Evolutionary conservation across 805 yeast genomes (phyloP), one percentile per base, ranked within the genome.

Genomic region (Trichomonascus vanleenenianus): DNA sequence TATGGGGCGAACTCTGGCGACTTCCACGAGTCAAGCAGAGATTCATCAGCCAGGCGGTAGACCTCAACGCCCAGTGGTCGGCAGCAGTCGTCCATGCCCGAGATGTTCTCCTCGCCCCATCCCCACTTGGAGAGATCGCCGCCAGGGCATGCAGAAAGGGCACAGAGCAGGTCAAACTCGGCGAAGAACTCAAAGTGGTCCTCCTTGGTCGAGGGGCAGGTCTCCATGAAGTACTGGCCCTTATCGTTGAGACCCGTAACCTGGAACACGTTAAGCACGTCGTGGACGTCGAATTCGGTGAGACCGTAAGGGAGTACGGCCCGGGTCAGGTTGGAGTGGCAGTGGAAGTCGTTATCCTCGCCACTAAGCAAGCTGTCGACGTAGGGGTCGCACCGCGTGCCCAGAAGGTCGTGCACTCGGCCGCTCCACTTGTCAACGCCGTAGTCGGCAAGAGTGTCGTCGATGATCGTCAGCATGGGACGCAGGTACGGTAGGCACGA

Each of bases 341-440:
- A 80, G 56, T 80, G 85, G 64, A 71, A 74, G 56, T 79, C 83
- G 54, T 76, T 75, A 51, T 78, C 81, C 55, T 76, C 79, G 30
- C 84, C 85, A 44, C 81, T 74, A 43, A 80, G 65, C 50, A 79
- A 60, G 52, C 75, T 76, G 56, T 79, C 85, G 11, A 78, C 83
- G 53, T 79, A 79, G 1, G 85, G 85, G 53, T 80, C 85, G 57
- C 85, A 79, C 50, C 85, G 66, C 2, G 85, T 80, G 30, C 85
- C 85, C 58, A 79, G 63, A 32, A 81, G 68, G 56, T 80, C 86
- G 56, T 80, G 83, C 40, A 76, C 73, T 47, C 81, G 65, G 43
- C 83, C 83, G 45, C 83, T 82, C 77, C 79, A 74, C 56, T 77
- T 80, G 51, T 78, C 80, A 51, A 75, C 75, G 19, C 78, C 70